A percentile compares a stretch with the other conserved stretches of the same genome.
phyloP scores from a whole-genome alignment of 805 yeast species.

The Candida insectalens region DNA sequence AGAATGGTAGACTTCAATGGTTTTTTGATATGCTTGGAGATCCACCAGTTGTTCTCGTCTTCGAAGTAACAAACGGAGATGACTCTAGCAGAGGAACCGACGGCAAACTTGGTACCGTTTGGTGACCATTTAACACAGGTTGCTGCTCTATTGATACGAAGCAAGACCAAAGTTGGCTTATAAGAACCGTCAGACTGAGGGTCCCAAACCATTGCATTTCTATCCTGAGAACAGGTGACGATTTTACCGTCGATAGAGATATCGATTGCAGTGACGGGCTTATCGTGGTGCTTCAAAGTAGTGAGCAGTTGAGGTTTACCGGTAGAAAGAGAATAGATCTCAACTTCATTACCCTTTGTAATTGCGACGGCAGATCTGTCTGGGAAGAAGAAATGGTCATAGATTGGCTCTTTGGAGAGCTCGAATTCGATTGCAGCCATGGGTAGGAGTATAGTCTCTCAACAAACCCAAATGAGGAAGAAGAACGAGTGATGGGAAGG shows the following conservation, averaged over 20 bases:
- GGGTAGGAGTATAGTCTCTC: slow-evolving; percentile 28
- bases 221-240: slow-evolving; percentile 94
- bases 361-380: slow-evolving; percentile 63
- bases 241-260: slow-evolving; percentile 81
- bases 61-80: slow-evolving; percentile 96
- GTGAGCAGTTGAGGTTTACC: slow-evolving; percentile 55
- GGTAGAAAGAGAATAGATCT: slow-evolving; percentile 50
- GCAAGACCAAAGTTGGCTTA: slow-evolving; percentile 84
- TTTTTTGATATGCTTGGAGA: slow-evolving; percentile 91
- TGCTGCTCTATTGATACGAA: slow-evolving; percentile 93
- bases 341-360: slow-evolving; percentile 69
- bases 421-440: slow-evolving; percentile 21
- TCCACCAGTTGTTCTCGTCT: slow-evolving; percentile 98
- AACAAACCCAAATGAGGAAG: slow-evolving; percentile 13
- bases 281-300: slow-evolving; percentile 76
- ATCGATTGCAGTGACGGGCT: slow-evolving; percentile 90
- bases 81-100: slow-evolving; percentile 89
- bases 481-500: background rate
- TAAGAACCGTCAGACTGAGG: slow-evolving; percentile 45
- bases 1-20: slow-evolving; percentile 86
- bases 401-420: slow-evolving; percentile 76
- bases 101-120: slow-evolving; percentile 90
- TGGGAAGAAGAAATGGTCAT: slow-evolving; percentile 81
- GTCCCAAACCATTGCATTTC: slow-evolving; percentile 97
- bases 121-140: slow-evolving; percentile 95